Evolutionary conservation across 2,329 filamentous ascomycete species (phyloP), one percentile per base, ranked within the genome.

Genomic region (Epichloe typhina): DNA sequence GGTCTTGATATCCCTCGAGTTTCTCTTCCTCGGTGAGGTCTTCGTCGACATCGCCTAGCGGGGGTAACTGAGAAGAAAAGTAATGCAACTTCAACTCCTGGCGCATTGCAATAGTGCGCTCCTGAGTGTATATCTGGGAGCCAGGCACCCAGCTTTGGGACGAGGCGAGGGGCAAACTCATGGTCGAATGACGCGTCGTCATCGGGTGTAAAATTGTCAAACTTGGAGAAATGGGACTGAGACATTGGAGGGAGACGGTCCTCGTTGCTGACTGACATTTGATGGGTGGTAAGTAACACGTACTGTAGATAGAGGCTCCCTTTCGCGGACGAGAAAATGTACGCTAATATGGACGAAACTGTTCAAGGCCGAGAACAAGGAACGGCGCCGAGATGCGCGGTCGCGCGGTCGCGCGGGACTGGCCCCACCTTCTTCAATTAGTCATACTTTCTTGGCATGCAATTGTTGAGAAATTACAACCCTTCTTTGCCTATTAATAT

Each of bases 181-280:
- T 62, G 7, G 42, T 65, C 60, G 36, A 66, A 66, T 0, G 61
- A 54, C 15, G 63, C 60, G 43, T 44, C 51, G 17, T 58, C 55
- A 52, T 64, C 48, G 43, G 63, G 60, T 2, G 50, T 56, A 53
- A 66, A 65, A 54, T 60, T 50, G 35, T 56, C 49, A 45, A 61
- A 66, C 26, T 59, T 59, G 44, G 56, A 53, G 19, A 66, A 66
- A 56, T 65, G 61, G 23, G 62, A 64, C 54, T 64, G 62, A 15
- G 60, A 63, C 35, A 56, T 42, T 5, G 53, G 56, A 23, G 26
- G 26, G 26, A 26, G 7, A 26, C 7, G 7, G 7, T 26, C 26
- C 26, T 26, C 26, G 26, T 7, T 4, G 26, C 7, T 26, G 26
- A 26, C 26, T 26, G 26, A 26, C 26, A 26, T 8, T 26, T 8